Base-by-base conservation (phyloP, 1,139 yeast species). In the Geotrichum aggregatum region DNA sequence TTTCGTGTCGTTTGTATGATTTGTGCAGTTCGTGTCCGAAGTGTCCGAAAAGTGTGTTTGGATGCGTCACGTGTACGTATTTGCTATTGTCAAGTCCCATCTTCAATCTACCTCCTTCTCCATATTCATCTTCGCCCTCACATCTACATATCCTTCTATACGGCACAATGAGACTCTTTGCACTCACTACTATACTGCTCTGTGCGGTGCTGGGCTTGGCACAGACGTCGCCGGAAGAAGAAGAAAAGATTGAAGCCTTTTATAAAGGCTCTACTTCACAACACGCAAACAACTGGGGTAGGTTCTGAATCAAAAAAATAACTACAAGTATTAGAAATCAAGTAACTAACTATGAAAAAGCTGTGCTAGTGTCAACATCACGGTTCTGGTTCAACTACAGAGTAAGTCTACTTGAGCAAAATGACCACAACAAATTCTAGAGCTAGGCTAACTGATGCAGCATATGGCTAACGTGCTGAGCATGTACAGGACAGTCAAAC, bases 371-470 rank as follows among this genome's bases (percentile, higher is more conserved):
- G 31, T 89, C 96, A 2, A 91, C 98, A 1, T 89, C 98, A 3
- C 76, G 98, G 58, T 92, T 92, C 70, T 92, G 99, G 99, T 92
- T 92, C 76, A 92, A 92, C 69, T 92, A 92, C 67, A 77, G 97
- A 67, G 55, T 55, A 33, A 14, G 49, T 46, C 16, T n/a, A 13
- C 28, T 3, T n/a, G n/a, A n/a, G n/a, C n/a, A n/a, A n/a, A n/a
- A n/a, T n/a, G n/a, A n/a, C n/a, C n/a, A n/a, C 36, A 18, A 2
- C 16, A 28, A 3, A 14, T 42, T 19, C n/a, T 11, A 18, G 2
- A 7, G n/a, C 21, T 56, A 64, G 13, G 45, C 35, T 24, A 42
- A 24, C 35, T 28, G 2, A 2, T 19, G 4, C 19, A 50, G 41
- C 99, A 92, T 69, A 88, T 92, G 91, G 98, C 98, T 44, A 92